phyloP scores from a whole-genome alignment of 805 yeast species.

The Ogataea methylovora region DNA sequence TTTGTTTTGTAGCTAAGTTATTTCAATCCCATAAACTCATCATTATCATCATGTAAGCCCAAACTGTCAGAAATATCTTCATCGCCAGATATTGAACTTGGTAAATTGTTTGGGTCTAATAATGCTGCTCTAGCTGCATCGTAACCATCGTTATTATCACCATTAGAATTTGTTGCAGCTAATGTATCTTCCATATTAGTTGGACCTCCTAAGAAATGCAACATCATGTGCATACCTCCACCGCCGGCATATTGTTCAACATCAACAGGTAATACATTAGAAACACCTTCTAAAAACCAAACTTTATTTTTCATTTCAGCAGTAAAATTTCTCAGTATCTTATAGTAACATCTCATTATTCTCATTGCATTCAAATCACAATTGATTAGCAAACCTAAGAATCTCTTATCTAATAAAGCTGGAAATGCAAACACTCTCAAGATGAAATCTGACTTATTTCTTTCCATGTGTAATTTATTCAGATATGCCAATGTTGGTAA shows the following conservation, averaged over 20 bases:
- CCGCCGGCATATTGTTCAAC: conserved; percentile 88
- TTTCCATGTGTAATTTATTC: conserved; percentile 75
- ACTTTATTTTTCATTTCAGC: conserved; percentile 83
- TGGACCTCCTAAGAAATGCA: conserved; percentile 74
- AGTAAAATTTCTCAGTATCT: conserved; percentile 71
- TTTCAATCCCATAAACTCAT: conserved; percentile 15
- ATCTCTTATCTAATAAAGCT: conserved; percentile 77
- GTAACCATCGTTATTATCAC: conserved; percentile 37
- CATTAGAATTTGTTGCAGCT: conserved; percentile 13
- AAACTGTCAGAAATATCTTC: conserved; percentile 27
- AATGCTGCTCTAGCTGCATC: conserved; percentile 37
- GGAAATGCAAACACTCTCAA: conserved; percentile 88
- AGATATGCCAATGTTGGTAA: conserved; percentile 79
- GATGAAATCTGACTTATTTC: conserved; percentile 79
- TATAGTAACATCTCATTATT: conserved; percentile 84
- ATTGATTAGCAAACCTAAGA: conserved; percentile 67
- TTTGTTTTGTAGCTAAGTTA: too few species aligned
- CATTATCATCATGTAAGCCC: conserved; percentile 40
- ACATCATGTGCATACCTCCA: conserved; percentile 90
- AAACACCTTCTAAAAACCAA: conserved; percentile 91
- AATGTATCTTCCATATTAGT: conserved; percentile 21
- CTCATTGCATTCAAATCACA: conserved; percentile 88
- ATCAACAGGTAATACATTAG: conserved; percentile 82
- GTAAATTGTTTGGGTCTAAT: conserved; percentile 47
- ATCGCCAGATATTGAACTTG: conserved; percentile 40